These are phyloP conservation scores for Triticum turgidum DNA, from an alignment of 176 grass and related monocot genomes.

Conservation along the genomic window DNA sequence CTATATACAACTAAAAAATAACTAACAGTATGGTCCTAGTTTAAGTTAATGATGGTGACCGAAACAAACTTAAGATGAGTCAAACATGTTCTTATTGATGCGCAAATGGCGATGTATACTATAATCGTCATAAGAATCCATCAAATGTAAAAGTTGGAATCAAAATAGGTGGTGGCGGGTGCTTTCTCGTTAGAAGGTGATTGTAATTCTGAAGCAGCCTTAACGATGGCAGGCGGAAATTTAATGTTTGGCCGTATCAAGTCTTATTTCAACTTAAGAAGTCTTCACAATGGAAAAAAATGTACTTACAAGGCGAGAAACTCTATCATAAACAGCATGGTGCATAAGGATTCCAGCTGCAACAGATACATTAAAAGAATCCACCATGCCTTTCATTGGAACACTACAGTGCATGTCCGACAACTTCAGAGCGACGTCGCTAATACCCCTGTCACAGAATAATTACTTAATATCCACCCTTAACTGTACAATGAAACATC, in stretches of 20 bases:
- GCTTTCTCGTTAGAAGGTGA: constrained; percentile 11
- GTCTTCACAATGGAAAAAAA: background rate
- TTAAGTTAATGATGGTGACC: background rate
- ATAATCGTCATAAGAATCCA: background rate
- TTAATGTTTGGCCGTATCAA: background rate
- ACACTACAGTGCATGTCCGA: constrained; percentile 91
- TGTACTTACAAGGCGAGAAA: constrained; percentile 72
- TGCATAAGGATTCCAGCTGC: constrained; percentile 97
- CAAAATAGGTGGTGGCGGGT: background rate
- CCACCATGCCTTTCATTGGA: constrained; percentile 99
- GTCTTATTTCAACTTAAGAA: constrained; percentile 14
- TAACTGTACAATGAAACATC: background rate
- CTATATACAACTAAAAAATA: background rate
- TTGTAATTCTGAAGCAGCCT: background rate
- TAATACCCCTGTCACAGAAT: constrained; percentile 76
- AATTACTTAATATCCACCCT: constrained; percentile 32
- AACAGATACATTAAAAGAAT: constrained; percentile 99
- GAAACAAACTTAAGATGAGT: constrained; percentile 20
- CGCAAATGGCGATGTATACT: background rate
- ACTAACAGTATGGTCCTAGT: background rate
- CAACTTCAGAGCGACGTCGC: constrained; percentile 53
- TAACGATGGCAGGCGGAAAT: background rate
- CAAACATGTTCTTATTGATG: background rate
- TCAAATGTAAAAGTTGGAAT: background rate
- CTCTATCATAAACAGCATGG: constrained; percentile 89